Evolutionary conservation across 331 rosid species (phyloP).

Genomic region (Quercus lobata): DNA sequence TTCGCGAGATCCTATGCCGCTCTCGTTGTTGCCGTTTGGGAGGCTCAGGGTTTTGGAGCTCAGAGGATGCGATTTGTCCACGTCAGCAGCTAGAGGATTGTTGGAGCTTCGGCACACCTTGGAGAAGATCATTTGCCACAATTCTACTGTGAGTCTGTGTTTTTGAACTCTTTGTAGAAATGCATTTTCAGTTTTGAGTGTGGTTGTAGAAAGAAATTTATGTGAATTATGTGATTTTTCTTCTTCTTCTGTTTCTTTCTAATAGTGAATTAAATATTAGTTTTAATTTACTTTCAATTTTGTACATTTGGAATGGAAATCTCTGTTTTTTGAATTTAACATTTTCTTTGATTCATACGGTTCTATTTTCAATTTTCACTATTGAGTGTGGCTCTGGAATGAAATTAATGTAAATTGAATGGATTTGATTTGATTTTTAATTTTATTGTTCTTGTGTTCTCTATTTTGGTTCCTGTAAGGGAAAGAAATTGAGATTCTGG

Average conservation of each 20-base stretch:
- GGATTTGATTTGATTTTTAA: too few relatives aligned
- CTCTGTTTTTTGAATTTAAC: not conserved
- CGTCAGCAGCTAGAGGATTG: conserved; percentile 82
- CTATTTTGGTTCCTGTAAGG: too few relatives aligned
- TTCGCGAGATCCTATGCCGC: conserved; percentile 77
- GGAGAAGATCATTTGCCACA: conserved; percentile 89
- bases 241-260: too few relatives aligned
- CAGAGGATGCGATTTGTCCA: conserved; percentile 90
- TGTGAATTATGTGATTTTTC: too few relatives aligned
- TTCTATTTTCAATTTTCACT: not conserved
- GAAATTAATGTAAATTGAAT: not conserved
- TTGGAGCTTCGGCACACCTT: conserved; percentile 84
- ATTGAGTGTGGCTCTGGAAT: not conserved
- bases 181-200: not conserved
- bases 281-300: not conserved
- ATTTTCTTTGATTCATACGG: not conserved
- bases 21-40: conserved; percentile 75
- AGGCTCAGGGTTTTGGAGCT: conserved; percentile 82
- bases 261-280: too few relatives aligned
- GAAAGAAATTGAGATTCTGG: too few relatives aligned
- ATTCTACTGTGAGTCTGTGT: conserved; percentile 73
- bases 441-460: too few relatives aligned
- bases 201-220: not conserved
- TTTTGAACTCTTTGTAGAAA: not conserved
- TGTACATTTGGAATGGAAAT: not conserved